Evolutionary conservation across 352 stramenopile species (phyloP).

Genomic region (Blastocystis sp.): DNA sequence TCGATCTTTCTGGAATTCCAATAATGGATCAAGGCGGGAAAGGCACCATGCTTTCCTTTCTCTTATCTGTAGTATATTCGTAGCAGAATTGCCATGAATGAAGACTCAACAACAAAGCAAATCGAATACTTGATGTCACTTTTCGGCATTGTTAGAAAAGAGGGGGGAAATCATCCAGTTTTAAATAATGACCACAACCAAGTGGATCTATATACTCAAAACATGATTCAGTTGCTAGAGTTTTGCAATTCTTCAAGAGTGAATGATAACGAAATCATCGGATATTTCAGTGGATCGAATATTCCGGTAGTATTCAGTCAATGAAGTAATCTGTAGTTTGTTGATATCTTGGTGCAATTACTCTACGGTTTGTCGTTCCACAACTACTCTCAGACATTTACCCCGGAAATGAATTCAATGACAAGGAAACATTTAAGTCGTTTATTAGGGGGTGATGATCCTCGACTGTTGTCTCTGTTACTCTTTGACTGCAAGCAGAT

Average conservation of each 20-base stretch:
- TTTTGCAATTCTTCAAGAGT: neutral
- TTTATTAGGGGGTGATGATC: neutral
- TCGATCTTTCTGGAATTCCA: neutral
- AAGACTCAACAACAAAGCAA: neutral
- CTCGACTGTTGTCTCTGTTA: neutral
- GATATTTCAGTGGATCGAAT: neutral
- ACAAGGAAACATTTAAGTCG: neutral
- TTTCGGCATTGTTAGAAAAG: neutral
- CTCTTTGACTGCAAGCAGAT: neutral
- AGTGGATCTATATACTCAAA: neutral
- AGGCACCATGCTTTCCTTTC: neutral
- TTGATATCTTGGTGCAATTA: constrained; percentile 43
- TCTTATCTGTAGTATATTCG: neutral
- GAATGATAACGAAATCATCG: neutral
- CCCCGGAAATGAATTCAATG: neutral
- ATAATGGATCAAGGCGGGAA: neutral
- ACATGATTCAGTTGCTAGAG: constrained; percentile 1
- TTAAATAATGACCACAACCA: constrained; percentile 17
- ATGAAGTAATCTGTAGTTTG: neutral
- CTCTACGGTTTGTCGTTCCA: constrained; percentile 47
- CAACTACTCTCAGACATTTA: neutral
- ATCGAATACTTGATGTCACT: constrained; percentile 22
- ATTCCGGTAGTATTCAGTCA: neutral
- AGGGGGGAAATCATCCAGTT: neutral
- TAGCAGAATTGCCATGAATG: neutral